Base-by-base conservation (phyloP, 768 basidiomycete genomes). In the Rhodosporidiobolus odoratus region DNA sequence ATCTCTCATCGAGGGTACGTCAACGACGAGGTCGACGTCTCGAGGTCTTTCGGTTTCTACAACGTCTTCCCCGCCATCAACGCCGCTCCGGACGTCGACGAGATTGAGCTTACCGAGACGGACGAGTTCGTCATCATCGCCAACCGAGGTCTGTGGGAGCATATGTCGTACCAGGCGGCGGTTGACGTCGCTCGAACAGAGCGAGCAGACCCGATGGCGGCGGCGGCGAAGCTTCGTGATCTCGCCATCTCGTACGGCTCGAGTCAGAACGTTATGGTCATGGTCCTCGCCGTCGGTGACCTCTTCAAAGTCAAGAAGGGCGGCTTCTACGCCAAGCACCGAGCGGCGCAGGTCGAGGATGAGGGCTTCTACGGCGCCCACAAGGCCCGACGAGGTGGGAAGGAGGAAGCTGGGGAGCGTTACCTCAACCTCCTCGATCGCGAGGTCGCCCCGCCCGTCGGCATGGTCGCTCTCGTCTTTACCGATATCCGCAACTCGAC, bases 401-500 rank as follows among this genome's bases (percentile, higher is more conserved):
- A 57, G 21, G 65, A 61, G 25, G 61, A 58, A 19, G 70, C 79
- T 37, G 80, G 80, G n/a, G 81, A 81, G 66, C 71, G 78, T n/a
- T 80, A 71, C 65, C 70, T 72, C 27, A 80, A 81, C 65, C 71
- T 80, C 50, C 82, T 96, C 37, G 86, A 86, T 53, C 84, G 84
- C 41, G 94, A 94, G 77, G 88, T 96, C 58, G 83, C 87, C 3
- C 86, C 96, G 0, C 96, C 96, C 0, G 84, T 81, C 6, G 96
- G 95, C 0, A 88, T 90, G 76, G 81, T 99, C 57, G 91, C 93
- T 25, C 84, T 99, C 62, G 95, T 93, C 40, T 99, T 99, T 81
- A 99, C 95, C 25, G 96, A 98, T 81, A 97, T 99, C 75, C 86
- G 90, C 40, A 97, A 97, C 76, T 98, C 96, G 66, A 98, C 96